Evolutionary conservation across 352 stramenopile species (phyloP), one percentile per base, ranked within the genome.

Genomic region (Globisporangium nunn): DNA sequence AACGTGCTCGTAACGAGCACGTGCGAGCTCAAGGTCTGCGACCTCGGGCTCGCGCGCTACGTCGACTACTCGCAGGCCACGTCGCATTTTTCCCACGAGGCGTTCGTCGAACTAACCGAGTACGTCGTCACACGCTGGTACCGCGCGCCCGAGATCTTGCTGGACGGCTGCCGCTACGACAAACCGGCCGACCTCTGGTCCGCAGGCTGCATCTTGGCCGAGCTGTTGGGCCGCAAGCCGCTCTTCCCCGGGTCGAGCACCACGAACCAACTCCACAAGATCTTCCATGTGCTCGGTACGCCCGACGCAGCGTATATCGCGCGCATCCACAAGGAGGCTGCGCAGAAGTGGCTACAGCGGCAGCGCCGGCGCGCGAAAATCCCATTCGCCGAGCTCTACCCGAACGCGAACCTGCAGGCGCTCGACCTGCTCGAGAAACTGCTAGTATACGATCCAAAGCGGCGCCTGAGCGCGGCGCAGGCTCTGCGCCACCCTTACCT

Each of bases 181-280:
- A 74, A 78, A 3, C 78, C 87, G 40, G 79, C 93, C 53, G 95
- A 98, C 63, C 83, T 98, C 0, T 98, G 94, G 94, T 96, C 85
- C 56, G 96, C 98, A 56, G 97, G 97, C 23, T 99, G 97, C 66
- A 99, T 99, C 59, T 98, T 99, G 62, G 97, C 93, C 5, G 97
- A 99, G 66, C 95, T 99, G 64, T 91, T 99, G 59, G 86, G 82
- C 6, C 81, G 97, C 48, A 99, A 99, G 60, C 96, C 97, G 58
- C 87, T 99, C 23, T 99, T 99, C 65, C 95, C 96, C 3, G 97
- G 97, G 7, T 79, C 91, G 58, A 87, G 96, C 63, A 96, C 96
- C 71, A 95, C 96, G 52, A 78, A 98, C 67, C 80, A 98, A 81
- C 73, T 99, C 8, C 97, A 98, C 59, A 70, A 98, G 56, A 99